Percentiles rank a stretch among this genome's conserved stretches.
Conservation (phyloP, 2,329 filamentous ascomycete genomes). For the Amylocarpus encephaloides region DNA sequence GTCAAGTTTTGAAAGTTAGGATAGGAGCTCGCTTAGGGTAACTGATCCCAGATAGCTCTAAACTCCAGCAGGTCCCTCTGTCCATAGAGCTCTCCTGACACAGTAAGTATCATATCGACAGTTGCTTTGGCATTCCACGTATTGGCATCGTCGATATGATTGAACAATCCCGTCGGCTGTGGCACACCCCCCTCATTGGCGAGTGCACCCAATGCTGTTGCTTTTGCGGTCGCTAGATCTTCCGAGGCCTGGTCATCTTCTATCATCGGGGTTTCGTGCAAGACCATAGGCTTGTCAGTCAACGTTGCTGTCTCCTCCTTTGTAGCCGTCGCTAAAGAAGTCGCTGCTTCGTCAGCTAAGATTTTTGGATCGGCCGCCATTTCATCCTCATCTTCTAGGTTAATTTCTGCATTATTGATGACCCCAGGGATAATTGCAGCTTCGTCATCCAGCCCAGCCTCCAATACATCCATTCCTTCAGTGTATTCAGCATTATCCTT, state of each 20-base stretch:
- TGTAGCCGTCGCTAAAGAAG: background rate
- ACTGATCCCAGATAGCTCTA: conserved; percentile 46
- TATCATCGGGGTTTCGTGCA: background rate
- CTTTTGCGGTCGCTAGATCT: conserved; percentile 35
- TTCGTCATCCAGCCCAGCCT: conserved; percentile 39
- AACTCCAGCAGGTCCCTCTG: conserved; percentile 79
- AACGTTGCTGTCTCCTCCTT: background rate
- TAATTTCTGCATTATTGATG: conserved; percentile 16
- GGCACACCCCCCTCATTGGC: background rate
- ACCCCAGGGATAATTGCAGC: conserved; percentile 22
- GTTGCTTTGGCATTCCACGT: conserved; percentile 50
- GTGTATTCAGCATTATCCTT: conserved; percentile 31
- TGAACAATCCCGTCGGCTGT: background rate
- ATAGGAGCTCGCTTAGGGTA: no score
- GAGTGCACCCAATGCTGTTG: conserved; percentile 30
- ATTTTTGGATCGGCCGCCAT: background rate
- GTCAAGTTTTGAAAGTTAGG: no score
- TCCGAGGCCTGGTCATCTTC: background rate
- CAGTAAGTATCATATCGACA: conserved; percentile 84
- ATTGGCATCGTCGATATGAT: conserved; percentile 13
- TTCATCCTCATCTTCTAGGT: conserved; percentile 7
- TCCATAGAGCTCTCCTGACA: conserved; percentile 83
- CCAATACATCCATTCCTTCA: conserved; percentile 39
- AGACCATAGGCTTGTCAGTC: background rate
- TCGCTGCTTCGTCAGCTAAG: background rate